Evolutionary conservation across 2,329 filamentous ascomycete genomes (phyloP), one percentile per base, ranked within the genome.

Genomic region (Simplicillium aogashimaense): DNA sequence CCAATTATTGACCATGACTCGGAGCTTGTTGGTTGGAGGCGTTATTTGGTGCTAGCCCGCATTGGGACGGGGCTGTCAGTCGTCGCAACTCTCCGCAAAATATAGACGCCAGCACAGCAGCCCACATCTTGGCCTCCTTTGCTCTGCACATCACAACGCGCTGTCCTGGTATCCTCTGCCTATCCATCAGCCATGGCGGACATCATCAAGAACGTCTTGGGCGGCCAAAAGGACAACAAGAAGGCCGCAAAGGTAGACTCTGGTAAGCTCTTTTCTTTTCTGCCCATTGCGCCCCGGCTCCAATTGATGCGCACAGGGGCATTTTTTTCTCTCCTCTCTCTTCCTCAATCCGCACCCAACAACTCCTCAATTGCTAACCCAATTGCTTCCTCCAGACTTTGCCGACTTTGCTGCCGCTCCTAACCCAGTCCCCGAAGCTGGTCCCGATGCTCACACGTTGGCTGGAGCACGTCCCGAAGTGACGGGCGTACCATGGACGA

Each of bases 331-430:
- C 6, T n/a, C 30, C 30, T 12, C 13, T 13, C 30, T 15, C 30
- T n/a, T n/a, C 30, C 5, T 7, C 30, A 7, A 32, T 32, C 30
- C 13, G 13, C 30, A 35, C 16, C 16, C 34, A 15, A 16, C 16
- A 12, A 7, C n/a, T 4, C 4, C 36, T n/a, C 31, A 29, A 25
- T 29, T 10, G 16, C 57, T 60, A 47, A 60, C 53, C 38, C 41
- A 40, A 25, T 50, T 50, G 25, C 41, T 36, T 35, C 45, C 35
- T 44, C 39, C 37, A 95, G 89, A 94, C 67, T 95, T 95, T 61
- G 88, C 86, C 66, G 90, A 95, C 70, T 97, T 94, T 57, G 86
- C 87, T 45, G 81, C 78, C 48, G 83, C 80, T 51, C 78, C 87
- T 48, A 78, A 83, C 15, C 81, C 86, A 42, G 61, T 69, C 17